Base-by-base conservation (phyloP, 176 grass and related monocot genomes). In the Carex kokanica region DNA sequence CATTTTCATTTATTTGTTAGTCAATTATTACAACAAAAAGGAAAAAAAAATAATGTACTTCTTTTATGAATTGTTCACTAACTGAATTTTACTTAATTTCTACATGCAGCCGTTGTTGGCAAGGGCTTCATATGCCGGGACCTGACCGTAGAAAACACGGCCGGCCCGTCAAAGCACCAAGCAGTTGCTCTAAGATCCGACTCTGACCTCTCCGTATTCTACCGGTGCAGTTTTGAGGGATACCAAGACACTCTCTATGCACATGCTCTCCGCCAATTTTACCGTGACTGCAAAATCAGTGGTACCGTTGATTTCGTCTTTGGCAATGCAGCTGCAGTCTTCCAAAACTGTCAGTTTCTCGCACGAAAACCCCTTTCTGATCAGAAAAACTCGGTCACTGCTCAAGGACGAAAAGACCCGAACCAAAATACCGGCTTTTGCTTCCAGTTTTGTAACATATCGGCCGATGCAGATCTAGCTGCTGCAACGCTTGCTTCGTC, bases 161-260 rank as follows among this genome's bases (percentile, higher is more conserved):
- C 86, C 2, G 86, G 86, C 16, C 55, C 86, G 45, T 67, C 69
- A 17, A 88, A 88, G 81, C 59, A 83, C 81, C 86, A 88, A 45
- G 86, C 86, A 4, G 86, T 88, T 10, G 86, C 86, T 24, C 14
- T 88, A 12, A 36, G 78, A 38, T 77, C 73, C 2, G 71, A 83
- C 38, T 82, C 67, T 2, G 86, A 88, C 29, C 86, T 82, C 25
- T 83, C 86, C 0, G 82, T 78, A 27, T 88, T 88, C 25, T 83
- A 83, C 43, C 36, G 40, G 83, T 93, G 88, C 84, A 85, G 86
- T 1, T 90, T 93, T 53, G 84, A 88, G 20, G 91, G 75, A 13
- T 87, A 80, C 86, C 91, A 93, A 87, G 91, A 93, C 61, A 93
- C 91, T 24, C 91, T 93, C 43, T 91, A 91, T 80, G 89, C 81